phyloP scores from a whole-genome alignment of 805 yeast species.

The Ogataea corticis region DNA sequence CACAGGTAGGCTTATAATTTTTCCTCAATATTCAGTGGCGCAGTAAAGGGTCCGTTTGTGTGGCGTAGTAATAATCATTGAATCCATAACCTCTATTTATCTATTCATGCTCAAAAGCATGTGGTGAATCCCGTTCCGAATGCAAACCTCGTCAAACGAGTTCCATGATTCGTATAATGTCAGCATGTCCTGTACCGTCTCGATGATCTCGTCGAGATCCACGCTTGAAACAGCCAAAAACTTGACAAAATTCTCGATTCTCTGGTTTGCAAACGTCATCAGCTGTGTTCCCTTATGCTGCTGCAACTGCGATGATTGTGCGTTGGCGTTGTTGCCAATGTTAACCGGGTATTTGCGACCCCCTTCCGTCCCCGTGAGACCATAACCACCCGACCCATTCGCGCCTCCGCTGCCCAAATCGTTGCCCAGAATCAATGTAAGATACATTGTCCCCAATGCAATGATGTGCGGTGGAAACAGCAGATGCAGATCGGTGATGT shows the following conservation, averaged over 20 bases:
- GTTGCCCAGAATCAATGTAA: slow-evolving; percentile 63
- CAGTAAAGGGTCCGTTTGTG: slow-evolving; percentile 1
- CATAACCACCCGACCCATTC: not conserved
- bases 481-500: slow-evolving; percentile 81
- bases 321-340: not conserved
- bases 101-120: slow-evolving; percentile 29
- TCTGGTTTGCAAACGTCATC: slow-evolving; percentile 24
- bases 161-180: slow-evolving; percentile 86
- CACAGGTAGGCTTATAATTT: not conserved
- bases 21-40: not conserved
- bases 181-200: slow-evolving; percentile 81
- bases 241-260: slow-evolving; percentile 56
- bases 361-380: not conserved
- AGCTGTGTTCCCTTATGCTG: slow-evolving; percentile 3
- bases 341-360: slow-evolving; percentile 7
- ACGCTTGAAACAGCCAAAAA: slow-evolving; percentile 77
- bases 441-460: slow-evolving; percentile 78
- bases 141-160: slow-evolving; percentile 67
- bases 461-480: slow-evolving; percentile 87
- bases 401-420: slow-evolving; percentile 17
- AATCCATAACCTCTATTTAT: too few species aligned
- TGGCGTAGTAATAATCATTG: slow-evolving; percentile 8
- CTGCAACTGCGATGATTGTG: not conserved
- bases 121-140: slow-evolving; percentile 48
- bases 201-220: slow-evolving; percentile 74